phyloP scores from a whole-genome alignment of 1,284 basidiomycete genomes.

The Cystobasidiaceae sp. region DNA sequence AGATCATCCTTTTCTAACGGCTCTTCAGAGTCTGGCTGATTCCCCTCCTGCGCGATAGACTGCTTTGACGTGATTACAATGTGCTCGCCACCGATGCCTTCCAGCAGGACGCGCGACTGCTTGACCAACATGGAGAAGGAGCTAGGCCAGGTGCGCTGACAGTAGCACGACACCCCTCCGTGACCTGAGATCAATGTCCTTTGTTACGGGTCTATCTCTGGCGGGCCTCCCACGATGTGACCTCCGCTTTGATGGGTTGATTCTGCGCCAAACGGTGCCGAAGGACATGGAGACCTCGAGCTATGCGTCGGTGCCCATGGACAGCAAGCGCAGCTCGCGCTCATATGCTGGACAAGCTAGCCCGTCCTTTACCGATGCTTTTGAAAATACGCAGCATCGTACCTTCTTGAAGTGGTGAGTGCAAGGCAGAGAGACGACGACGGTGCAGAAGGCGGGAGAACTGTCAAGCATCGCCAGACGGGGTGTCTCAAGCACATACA shows the following conservation, averaged over 20 bases:
- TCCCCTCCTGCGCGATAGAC: too few species aligned
- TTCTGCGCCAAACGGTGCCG: not conserved
- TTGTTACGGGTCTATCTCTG: not conserved
- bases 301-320: slow-evolving; percentile 15
- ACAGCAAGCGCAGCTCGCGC: slow-evolving; percentile 30
- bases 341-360: slow-evolving; percentile 9
- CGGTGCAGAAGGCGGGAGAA: not conserved
- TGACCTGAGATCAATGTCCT: not conserved
- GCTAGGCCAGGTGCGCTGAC: not conserved
- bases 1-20: too few species aligned
- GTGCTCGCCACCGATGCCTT: too few species aligned
- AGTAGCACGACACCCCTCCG: not conserved
- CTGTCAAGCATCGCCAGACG: too few species aligned
- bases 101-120: too few species aligned
- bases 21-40: too few species aligned
- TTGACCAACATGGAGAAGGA: not conserved
- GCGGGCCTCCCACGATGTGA: not conserved
- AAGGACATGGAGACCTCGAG: not conserved
- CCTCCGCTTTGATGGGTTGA: not conserved
- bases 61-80: too few species aligned
- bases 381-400: slow-evolving; percentile 26
- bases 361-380: slow-evolving; percentile 16
- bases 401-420: slow-evolving; percentile 30
- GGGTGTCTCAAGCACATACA: too few species aligned
- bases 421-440: not conserved